Evolutionary conservation across 2,329 filamentous ascomycete genomes (phyloP).

Genomic region (Nothophoma quercina): DNA sequence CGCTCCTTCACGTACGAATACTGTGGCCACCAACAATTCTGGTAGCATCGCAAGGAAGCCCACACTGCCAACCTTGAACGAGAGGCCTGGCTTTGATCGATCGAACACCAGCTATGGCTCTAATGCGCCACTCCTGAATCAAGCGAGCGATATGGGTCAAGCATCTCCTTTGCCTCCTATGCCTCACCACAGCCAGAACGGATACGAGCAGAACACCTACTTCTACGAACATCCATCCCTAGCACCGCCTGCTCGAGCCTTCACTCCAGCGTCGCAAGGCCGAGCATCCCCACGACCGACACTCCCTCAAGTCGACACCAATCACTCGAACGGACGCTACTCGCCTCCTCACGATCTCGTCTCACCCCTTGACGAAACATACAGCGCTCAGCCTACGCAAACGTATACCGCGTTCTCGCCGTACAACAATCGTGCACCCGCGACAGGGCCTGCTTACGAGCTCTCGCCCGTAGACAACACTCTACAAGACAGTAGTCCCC

Average conservation of each 20-base stretch:
- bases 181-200: constrained; percentile 38
- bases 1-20: constrained; percentile 62
- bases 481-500: constrained; percentile 24
- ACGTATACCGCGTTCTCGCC: constrained; percentile 43
- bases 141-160: constrained; percentile 67
- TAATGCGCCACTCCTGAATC: constrained; percentile 67
- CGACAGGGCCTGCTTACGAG: constrained; percentile 40
- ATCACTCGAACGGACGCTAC: constrained; percentile 30
- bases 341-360: constrained; percentile 34
- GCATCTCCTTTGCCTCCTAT: constrained; percentile 42
- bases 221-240: constrained; percentile 36
- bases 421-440: constrained; percentile 38
- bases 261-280: constrained; percentile 42
- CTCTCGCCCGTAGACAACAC: constrained; percentile 45
- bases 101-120: constrained; percentile 70
- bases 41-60: constrained; percentile 40
- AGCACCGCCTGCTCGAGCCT: constrained; percentile 34
- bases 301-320: constrained; percentile 43
- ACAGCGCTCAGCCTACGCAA: constrained; percentile 23
- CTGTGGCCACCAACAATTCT: constrained; percentile 52
- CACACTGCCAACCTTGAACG: constrained; percentile 52
- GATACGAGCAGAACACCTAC: constrained; percentile 42
- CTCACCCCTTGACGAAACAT: constrained; percentile 31
- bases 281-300: constrained; percentile 37
- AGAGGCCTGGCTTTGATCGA: constrained; percentile 48